Conservation (phyloP, 805 yeast species). For the Candida boidinii region DNA sequence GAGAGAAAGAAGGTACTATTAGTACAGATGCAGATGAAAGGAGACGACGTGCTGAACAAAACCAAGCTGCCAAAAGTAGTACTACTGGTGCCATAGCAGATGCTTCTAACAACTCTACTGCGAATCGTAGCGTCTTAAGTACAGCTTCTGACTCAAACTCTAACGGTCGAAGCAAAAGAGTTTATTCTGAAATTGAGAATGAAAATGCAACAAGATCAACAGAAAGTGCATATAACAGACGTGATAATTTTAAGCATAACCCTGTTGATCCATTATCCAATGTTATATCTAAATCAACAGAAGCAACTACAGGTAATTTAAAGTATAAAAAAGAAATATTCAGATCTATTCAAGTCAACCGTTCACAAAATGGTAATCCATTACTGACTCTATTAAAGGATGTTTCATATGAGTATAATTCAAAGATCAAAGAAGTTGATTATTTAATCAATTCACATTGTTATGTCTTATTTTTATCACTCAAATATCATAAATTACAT, state of each 20-base stretch:
- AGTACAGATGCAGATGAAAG: too few relatives aligned
- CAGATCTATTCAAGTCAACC: conserved; percentile 44
- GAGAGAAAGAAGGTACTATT: conserved; percentile 34
- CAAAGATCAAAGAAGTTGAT: conserved; percentile 44
- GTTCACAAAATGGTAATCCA: conserved; percentile 69
- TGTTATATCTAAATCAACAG: conserved; percentile 2
- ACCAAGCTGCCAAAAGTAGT: too few relatives aligned
- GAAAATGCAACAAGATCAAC: neutral
- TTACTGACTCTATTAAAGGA: conserved; percentile 45
- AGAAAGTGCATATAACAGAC: conserved; percentile 1
- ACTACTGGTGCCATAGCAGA: too few relatives aligned
- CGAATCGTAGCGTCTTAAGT: too few relatives aligned
- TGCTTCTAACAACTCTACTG: too few relatives aligned
- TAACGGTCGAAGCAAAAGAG: neutral
- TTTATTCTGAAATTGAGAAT: neutral
- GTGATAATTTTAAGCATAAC: conserved; percentile 1
- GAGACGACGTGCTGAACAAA: conserved; percentile 3
- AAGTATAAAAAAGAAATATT: conserved; percentile 15
- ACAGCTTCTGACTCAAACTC: neutral
- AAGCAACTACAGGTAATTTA: conserved; percentile 11
- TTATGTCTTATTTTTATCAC: conserved; percentile 52
- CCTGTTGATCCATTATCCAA: neutral
- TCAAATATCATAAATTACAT: conserved; percentile 67
- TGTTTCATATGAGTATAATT: conserved; percentile 46
- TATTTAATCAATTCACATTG: conserved; percentile 52